Percentiles rank a stretch among this genome's conserved stretches.
These are phyloP conservation scores for Colletotrichum brevisporum DNA, from an alignment of 2,329 filamentous ascomycete species.

Conservation along the genomic window DNA sequence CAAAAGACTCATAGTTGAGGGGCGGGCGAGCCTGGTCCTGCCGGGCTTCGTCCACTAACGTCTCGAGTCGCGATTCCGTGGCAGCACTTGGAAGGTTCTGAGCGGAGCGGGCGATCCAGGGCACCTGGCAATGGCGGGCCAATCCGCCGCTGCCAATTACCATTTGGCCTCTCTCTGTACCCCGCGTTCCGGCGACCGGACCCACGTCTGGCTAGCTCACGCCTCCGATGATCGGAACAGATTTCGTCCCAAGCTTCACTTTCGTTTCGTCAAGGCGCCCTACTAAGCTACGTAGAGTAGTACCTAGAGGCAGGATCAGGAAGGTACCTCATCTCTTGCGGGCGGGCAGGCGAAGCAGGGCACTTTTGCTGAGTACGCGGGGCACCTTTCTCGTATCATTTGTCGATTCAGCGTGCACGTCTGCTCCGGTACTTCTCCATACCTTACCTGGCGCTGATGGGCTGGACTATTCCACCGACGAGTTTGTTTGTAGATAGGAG, in stretches of 20 bases:
- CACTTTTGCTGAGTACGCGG: conserved; percentile 33
- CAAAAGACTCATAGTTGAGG: conserved; percentile 12
- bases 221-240: conserved; percentile 52
- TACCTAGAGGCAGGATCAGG: neutral
- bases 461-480: neutral
- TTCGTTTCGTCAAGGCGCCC: neutral
- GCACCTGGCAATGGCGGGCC: conserved; percentile 41
- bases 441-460: too few relatives aligned
- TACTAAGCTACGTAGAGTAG: too few relatives aligned
- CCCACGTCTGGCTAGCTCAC: conserved; percentile 32
- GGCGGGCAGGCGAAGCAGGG: neutral
- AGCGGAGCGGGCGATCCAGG: conserved; percentile 19
- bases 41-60: conserved; percentile 13
- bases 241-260: conserved; percentile 29
- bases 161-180: conserved; percentile 49
- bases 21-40: neutral
- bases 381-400: conserved; percentile 16
- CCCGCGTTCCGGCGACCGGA: conserved; percentile 56
- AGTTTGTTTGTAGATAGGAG: conserved; percentile 20
- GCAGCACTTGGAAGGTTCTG: conserved; percentile 32
- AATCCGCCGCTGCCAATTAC: conserved; percentile 48
- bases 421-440: too few relatives aligned
- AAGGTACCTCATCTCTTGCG: neutral
- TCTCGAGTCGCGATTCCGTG: conserved; percentile 9
- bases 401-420: conserved; percentile 21